Percentiles rank a stretch among this genome's conserved stretches.
phyloP scores from a whole-genome alignment of 2,329 filamentous ascomycete species.

The Thielaviopsis ethacetica region DNA sequence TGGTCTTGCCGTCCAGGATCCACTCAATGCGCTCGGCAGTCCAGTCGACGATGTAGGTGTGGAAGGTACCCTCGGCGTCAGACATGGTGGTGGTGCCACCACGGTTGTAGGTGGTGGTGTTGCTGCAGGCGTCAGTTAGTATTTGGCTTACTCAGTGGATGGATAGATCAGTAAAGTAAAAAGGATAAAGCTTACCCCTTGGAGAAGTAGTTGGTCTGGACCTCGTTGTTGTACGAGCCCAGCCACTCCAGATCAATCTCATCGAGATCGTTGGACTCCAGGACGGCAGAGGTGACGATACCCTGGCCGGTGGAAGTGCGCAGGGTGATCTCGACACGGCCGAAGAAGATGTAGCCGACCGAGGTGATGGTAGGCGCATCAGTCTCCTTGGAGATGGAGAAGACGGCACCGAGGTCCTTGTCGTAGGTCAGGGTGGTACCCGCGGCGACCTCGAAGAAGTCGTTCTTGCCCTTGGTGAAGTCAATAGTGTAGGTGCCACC shows the following conservation, averaged over 20 bases:
- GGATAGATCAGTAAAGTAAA: not conserved
- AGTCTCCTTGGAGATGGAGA: conserved; percentile 49
- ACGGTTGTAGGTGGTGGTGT: conserved; percentile 48
- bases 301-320: conserved; percentile 67
- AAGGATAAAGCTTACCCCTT: conserved; percentile 33
- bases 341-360: conserved; percentile 93
- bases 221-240: conserved; percentile 54
- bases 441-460: conserved; percentile 29
- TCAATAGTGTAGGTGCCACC: conserved; percentile 49
- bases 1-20: conserved; percentile 42
- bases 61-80: conserved; percentile 32
- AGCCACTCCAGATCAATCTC: conserved; percentile 98
- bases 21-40: conserved; percentile 45
- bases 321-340: conserved; percentile 62
- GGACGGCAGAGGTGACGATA: conserved; percentile 75
- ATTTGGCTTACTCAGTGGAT: not conserved
- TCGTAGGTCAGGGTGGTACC: conserved; percentile 34
- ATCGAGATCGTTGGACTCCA: conserved; percentile 78
- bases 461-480: conserved; percentile 57
- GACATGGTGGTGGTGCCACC: conserved; percentile 38
- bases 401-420: conserved; percentile 30
- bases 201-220: conserved; percentile 78
- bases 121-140: conserved; percentile 13
- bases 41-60: conserved; percentile 57
- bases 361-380: conserved; percentile 58